Evolutionary conservation across 192 early-diverging fungal species (phyloP).

Genomic region (Coemansia biformis): DNA sequence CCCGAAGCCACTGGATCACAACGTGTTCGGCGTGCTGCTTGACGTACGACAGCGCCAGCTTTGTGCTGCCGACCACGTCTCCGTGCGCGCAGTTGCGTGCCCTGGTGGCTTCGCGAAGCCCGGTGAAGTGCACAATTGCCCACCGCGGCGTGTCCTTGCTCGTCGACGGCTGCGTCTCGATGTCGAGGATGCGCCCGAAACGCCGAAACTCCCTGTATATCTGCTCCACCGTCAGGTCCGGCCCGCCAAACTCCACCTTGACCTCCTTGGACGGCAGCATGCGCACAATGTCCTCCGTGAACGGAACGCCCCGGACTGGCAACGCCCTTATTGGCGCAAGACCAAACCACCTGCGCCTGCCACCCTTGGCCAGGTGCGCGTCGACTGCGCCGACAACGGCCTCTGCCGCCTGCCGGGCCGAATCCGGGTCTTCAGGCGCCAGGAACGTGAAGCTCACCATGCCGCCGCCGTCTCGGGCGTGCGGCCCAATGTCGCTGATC

Average conservation of each 20-base stretch:
- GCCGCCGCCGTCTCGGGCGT: constrained; percentile 41
- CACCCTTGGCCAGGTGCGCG: constrained; percentile 54
- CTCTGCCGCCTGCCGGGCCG: constrained; percentile 12
- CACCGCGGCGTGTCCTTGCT: constrained; percentile 73
- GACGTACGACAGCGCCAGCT: constrained; percentile 59
- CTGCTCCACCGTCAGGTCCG: constrained; percentile 60
- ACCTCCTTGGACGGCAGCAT: constrained; percentile 51
- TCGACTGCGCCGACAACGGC: constrained; percentile 23
- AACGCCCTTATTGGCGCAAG: constrained; percentile 59
- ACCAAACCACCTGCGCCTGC: constrained; percentile 62
- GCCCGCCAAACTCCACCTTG: constrained; percentile 71
- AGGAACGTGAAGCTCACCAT: constrained; percentile 43
- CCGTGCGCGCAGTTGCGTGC: constrained; percentile 92
- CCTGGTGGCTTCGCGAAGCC: constrained; percentile 77
- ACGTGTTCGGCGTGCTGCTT: constrained; percentile 53
- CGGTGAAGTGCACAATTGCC: constrained; percentile 75
- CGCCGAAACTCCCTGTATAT: constrained; percentile 68
- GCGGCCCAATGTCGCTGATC: constrained; percentile 31
- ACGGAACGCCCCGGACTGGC: constrained; percentile 63
- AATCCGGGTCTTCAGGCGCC: constrained; percentile 1
- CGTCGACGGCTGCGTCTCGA: constrained; percentile 57
- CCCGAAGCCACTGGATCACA: constrained; percentile 59
- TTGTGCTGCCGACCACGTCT: constrained; percentile 62
- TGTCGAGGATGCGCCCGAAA: constrained; percentile 80
- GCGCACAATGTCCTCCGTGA: constrained; percentile 65